Conservation (phyloP, 2,329 filamentous ascomycete genomes). For the Cylindrodendrum hubeiense region DNA sequence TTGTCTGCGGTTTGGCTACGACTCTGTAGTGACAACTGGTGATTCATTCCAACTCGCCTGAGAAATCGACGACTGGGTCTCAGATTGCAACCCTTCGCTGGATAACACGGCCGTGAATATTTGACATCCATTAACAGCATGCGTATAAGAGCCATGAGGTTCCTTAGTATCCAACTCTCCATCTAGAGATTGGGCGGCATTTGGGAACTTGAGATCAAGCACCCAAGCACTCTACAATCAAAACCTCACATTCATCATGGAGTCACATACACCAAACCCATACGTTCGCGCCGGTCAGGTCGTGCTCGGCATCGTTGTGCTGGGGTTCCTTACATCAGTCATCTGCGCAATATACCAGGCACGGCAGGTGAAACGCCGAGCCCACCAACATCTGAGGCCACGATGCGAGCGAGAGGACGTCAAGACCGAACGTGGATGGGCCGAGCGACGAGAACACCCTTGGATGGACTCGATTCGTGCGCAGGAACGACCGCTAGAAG, state of each 20-base stretch:
- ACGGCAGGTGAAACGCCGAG: not conserved
- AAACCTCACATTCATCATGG: not conserved
- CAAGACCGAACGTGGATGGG: not conserved
- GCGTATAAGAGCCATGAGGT: not conserved
- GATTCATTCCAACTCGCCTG: not conserved
- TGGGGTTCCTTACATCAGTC: slow-evolving; percentile 12
- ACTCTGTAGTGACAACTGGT: not conserved
- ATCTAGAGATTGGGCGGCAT: no score
- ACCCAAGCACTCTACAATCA: no score
- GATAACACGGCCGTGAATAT: not conserved
- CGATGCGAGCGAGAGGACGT: not conserved
- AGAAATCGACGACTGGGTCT: not conserved
- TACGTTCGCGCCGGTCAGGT: slow-evolving; percentile 1
- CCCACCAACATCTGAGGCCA: not conserved
- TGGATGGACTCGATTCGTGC: slow-evolving; percentile 13
- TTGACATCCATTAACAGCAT: not conserved
- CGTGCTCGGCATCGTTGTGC: slow-evolving; percentile 8
- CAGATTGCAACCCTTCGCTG: not conserved
- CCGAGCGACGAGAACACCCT: not conserved
- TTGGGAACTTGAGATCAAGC: not conserved
- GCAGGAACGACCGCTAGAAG: not conserved
- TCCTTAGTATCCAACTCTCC: not conserved
- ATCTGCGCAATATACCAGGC: not conserved
- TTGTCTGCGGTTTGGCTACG: no score
- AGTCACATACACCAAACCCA: slow-evolving; percentile 1